Conservation (phyloP, 352 stramenopile genomes). For the Phytophthora podocarpi region DNA sequence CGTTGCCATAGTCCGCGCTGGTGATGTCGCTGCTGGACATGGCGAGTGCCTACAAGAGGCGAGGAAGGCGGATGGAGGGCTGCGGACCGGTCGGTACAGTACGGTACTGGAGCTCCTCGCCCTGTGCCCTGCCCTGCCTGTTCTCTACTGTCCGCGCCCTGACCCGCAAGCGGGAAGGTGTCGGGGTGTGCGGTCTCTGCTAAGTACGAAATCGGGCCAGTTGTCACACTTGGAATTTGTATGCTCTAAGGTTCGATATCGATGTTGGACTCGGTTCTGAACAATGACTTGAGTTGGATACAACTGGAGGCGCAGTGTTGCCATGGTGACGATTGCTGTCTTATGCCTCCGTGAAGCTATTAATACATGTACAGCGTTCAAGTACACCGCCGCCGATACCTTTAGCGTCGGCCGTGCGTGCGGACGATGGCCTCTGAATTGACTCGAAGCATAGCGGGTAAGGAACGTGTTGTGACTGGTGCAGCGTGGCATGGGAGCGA, state of each 20-base stretch:
- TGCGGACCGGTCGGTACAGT: too few relatives aligned
- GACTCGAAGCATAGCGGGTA: constrained; percentile 13
- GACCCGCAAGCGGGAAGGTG: constrained; percentile 14
- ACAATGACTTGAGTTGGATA: too few relatives aligned
- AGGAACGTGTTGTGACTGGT: background rate
- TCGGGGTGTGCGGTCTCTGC: background rate
- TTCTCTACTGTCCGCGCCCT: constrained; percentile 25
- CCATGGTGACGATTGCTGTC: too few relatives aligned
- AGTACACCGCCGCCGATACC: too few relatives aligned
- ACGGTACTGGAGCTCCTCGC: constrained; percentile 18
- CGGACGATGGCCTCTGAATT: constrained; percentile 11
- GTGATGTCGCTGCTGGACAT: constrained; percentile 25
- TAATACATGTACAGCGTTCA: too few relatives aligned
- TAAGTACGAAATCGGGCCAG: constrained; percentile 45
- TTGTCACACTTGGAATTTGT: constrained; percentile 27
- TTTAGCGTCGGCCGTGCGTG: constrained; percentile 22
- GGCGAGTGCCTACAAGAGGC: constrained; percentile 2
- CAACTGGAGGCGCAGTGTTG: too few relatives aligned
- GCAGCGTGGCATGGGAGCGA: background rate
- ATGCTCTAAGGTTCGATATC: constrained; percentile 2
- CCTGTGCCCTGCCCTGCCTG: constrained; percentile 13
- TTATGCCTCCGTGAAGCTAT: too few relatives aligned
- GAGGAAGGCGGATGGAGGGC: background rate
- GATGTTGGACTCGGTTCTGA: background rate
- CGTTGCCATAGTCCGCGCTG: constrained; percentile 31